These are phyloP conservation scores for Elongisporangium undulatum DNA, from an alignment of 352 stramenopile species.

Conservation along the genomic window DNA sequence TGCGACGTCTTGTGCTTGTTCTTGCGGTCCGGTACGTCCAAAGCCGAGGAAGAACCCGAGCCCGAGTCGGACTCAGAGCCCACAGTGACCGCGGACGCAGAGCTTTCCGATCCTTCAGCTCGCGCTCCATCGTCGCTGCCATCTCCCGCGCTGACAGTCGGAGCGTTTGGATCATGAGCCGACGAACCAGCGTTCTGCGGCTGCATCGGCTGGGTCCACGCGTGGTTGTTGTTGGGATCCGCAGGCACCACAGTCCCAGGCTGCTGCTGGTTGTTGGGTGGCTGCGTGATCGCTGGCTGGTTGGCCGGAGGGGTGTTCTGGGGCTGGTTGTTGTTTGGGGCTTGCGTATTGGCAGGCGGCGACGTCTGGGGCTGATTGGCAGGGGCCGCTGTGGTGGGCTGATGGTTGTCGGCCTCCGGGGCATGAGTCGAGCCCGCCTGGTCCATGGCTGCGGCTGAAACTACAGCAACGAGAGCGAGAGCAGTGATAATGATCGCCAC, in stretches of 20 bases:
- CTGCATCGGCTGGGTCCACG: neutral
- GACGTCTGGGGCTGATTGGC: neutral
- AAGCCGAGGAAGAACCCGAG: conserved; percentile 23
- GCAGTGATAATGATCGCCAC: neutral
- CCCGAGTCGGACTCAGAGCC: conserved; percentile 11
- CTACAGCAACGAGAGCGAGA: neutral
- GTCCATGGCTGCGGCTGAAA: neutral
- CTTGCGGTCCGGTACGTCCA: conserved; percentile 9
- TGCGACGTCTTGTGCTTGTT: neutral
- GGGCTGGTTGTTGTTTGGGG: neutral
- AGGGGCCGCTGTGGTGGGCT: neutral
- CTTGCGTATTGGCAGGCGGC: neutral
- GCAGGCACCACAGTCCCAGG: neutral
- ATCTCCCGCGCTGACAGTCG: neutral
- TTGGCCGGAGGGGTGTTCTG: neutral
- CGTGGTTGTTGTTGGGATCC: neutral
- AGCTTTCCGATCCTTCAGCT: neutral
- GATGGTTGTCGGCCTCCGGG: neutral
- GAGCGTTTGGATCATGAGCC: neutral
- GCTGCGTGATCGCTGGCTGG: neutral
- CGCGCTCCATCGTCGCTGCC: neutral
- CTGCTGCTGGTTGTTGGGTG: neutral
- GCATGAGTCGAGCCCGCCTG: too few species aligned
- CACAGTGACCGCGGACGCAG: conserved; percentile 3
- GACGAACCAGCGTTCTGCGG: neutral